Evolutionary conservation across 2,329 filamentous ascomycete species (phyloP), one percentile per base, ranked within the genome.

Genomic region (Coniella lustricola): DNA sequence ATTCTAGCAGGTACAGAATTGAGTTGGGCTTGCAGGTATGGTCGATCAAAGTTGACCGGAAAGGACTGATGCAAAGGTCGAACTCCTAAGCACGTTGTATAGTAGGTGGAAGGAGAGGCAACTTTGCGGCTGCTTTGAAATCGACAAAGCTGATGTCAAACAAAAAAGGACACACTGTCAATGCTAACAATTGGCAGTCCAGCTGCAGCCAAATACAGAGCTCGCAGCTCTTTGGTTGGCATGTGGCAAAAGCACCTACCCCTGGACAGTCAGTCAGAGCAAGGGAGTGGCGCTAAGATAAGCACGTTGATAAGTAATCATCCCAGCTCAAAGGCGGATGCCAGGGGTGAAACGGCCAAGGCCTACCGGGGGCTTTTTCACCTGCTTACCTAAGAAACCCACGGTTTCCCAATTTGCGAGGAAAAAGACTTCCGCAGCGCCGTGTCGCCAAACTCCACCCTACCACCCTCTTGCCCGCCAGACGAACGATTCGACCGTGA

Each of bases 101-200:
- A 20, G 22, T 18, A 46, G 34, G 25, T 20, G 37, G n/a, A 14
- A 31, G 17, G 46, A 47, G 43, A 37, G 37, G 50, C 36, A 51
- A 48, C n/a, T n/a, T n/a, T n/a, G n/a, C n/a, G 38, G 55, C 53
- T 62, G 63, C 59, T 66, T 66, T 60, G 63, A 64, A 64, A 64
- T 67, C 58, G 56, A 55, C 45, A 45, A 43, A 44, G n/a, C 18
- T 10, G 22, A 32, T 37, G 34, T 45, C 25, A 35, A 44, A 14
- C 35, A 39, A 37, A 38, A 43, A 46, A 52, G 49, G 44, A 54
- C 46, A 52, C 48, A 49, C 49, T 51, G 49, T 34, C 36, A 33
- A 40, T 22, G n/a, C 20, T 17, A 33, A 34, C n/a, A 43, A 36
- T 18, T 14, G 46, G 22, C 33, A 31, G 25, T 29, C 22, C n/a